Evolutionary conservation across 2,329 filamentous ascomycete species (phyloP).

Genomic region (Pezicula neosporulosa): DNA sequence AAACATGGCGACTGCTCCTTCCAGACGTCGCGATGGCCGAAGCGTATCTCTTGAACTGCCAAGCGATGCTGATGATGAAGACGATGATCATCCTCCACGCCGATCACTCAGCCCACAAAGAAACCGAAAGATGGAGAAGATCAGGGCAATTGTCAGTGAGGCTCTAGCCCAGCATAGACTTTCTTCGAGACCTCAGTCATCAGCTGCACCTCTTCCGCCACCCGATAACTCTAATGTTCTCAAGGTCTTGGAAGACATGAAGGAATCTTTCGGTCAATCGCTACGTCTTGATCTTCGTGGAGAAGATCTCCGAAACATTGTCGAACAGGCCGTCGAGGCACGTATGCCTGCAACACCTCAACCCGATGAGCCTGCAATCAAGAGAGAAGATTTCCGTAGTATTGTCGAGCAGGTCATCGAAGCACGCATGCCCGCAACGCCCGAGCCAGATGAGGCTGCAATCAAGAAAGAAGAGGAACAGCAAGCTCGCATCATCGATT

Average conservation of each 20-base stretch:
- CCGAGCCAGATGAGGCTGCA: conserved; percentile 40
- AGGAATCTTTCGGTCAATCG: conserved; percentile 46
- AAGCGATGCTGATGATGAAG: conserved; percentile 91
- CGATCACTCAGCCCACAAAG: conserved; percentile 74
- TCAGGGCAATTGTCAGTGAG: conserved; percentile 70
- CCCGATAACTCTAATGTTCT: conserved; percentile 47
- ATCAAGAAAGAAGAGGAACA: conserved; percentile 15
- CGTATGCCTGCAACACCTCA: conserved; percentile 50
- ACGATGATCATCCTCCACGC: conserved; percentile 56
- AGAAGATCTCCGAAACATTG: conserved; percentile 56
- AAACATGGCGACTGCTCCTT: conserved; percentile 51
- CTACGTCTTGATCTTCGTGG: conserved; percentile 41
- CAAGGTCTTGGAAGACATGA: conserved; percentile 64
- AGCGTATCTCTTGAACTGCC: conserved; percentile 67
- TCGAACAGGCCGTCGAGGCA: conserved; percentile 60
- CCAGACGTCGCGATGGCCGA: conserved; percentile 56
- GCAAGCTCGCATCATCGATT: conserved; percentile 45
- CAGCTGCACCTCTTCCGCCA: conserved; percentile 14
- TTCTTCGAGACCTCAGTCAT: conserved; percentile 30
- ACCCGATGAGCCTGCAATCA: conserved; percentile 35
- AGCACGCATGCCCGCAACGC: conserved; percentile 49
- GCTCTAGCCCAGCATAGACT: conserved; percentile 59
- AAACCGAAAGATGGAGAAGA: conserved; percentile 79
- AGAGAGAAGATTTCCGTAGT: conserved; percentile 40
- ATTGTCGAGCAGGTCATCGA: conserved; percentile 63